A percentile compares a stretch with the other conserved stretches of the same genome.
phyloP scores from a whole-genome alignment of 371 early-diverging fungal species.

The Entomophthora muscae region DNA sequence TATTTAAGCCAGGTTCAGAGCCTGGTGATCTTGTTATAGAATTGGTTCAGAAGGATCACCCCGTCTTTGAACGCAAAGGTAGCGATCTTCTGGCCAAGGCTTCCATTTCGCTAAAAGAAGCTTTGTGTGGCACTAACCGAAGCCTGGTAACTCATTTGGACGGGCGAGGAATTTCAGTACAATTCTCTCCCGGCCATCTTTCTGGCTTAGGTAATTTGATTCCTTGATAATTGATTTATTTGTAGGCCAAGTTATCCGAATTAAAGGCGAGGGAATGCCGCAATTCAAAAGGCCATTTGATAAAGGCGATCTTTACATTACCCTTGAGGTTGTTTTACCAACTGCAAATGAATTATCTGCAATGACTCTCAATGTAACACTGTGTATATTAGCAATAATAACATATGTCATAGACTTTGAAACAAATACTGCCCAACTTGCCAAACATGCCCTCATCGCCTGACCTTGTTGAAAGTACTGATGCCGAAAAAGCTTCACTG shows the following conservation, averaged over 20 bases:
- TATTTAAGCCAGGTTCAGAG: constrained; percentile 21
- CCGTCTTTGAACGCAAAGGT: constrained; percentile 36
- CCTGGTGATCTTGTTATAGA: constrained; percentile 55
- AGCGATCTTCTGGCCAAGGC: constrained; percentile 38
- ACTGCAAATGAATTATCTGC: constrained; percentile 20
- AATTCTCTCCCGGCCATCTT: constrained; percentile 52
- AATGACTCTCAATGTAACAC: not conserved
- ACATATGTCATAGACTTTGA: not conserved
- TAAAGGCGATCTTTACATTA: constrained; percentile 61
- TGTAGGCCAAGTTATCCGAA: constrained; percentile 34
- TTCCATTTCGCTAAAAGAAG: constrained; percentile 39
- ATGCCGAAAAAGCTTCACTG: constrained; percentile 30
- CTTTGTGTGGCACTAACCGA: constrained; percentile 30
- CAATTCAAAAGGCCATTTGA: constrained; percentile 44
- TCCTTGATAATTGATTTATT: not conserved
- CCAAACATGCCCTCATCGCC: not conserved
- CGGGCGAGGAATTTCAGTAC: constrained; percentile 41
- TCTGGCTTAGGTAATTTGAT: constrained; percentile 21
- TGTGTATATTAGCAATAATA: not conserved
- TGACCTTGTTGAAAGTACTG: not conserved
- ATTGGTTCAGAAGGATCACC: constrained; percentile 55
- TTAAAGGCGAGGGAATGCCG: constrained; percentile 63
- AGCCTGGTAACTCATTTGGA: constrained; percentile 33
- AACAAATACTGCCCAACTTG: not conserved
- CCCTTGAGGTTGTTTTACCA: constrained; percentile 86